These are phyloP conservation scores for Escovopsis weberi DNA, from an alignment of 2,329 filamentous ascomycete genomes.

Conservation along the genomic window DNA sequence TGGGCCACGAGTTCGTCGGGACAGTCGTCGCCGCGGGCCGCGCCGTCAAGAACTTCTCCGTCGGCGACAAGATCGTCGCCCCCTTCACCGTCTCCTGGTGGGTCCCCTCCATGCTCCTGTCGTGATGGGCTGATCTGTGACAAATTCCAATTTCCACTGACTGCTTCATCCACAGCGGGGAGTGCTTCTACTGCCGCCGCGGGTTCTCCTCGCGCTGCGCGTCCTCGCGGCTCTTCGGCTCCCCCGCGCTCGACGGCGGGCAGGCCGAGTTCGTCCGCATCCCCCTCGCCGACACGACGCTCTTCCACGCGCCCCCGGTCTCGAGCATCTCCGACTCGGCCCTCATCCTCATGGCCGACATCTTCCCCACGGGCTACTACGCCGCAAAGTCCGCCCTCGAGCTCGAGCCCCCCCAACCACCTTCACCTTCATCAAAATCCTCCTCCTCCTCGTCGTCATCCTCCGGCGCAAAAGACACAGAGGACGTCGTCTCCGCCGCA, in stretches of 20 bases:
- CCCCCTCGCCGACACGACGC: slow-evolving; percentile 66
- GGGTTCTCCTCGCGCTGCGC: slow-evolving; percentile 66
- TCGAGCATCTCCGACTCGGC: slow-evolving; percentile 56
- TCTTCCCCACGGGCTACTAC: slow-evolving; percentile 80
- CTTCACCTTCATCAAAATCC: no score
- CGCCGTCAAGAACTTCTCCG: slow-evolving; percentile 50
- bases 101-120: slow-evolving; percentile 8
- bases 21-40: slow-evolving; percentile 53
- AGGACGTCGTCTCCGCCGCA: slow-evolving; percentile 25
- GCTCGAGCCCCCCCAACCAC: slow-evolving; percentile 26
- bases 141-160: neutral
- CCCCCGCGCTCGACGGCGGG: slow-evolving; percentile 52
- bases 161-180: slow-evolving; percentile 14
- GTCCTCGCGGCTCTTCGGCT: slow-evolving; percentile 57
- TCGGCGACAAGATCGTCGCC: slow-evolving; percentile 66
- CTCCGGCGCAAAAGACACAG: neutral
- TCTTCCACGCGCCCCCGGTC: slow-evolving; percentile 45
- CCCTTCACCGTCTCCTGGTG: slow-evolving; percentile 76
- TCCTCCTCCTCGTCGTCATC: no score
- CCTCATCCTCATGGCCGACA: slow-evolving; percentile 81
- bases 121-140: neutral
- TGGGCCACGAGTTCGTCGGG: slow-evolving; percentile 83
- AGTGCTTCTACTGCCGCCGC: slow-evolving; percentile 75
- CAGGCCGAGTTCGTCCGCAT: slow-evolving; percentile 76
- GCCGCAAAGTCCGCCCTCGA: slow-evolving; percentile 67